These are phyloP conservation scores for Pichia phayaonensis DNA, from an alignment of 805 yeast genomes.

Conservation along the genomic window DNA sequence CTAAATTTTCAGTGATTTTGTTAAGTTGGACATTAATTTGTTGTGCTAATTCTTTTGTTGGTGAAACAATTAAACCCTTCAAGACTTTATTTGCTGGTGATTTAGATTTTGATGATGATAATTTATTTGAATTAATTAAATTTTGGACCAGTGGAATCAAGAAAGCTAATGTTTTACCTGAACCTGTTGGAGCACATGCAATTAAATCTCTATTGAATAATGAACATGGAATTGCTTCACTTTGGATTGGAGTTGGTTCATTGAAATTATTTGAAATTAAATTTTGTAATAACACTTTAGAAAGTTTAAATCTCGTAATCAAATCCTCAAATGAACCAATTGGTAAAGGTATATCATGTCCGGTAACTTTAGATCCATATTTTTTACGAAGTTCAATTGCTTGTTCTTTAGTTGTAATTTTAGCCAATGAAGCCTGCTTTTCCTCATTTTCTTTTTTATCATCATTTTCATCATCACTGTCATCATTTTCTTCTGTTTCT, in stretches of 20 bases:
- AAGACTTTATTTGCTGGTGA: conserved; percentile 19
- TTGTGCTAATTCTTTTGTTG: conserved; percentile 88
- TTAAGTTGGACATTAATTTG: conserved; percentile 72
- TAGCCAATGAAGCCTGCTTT: conserved; percentile 11
- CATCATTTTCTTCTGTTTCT: conserved; percentile 21
- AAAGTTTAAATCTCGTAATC: conserved; percentile 57
- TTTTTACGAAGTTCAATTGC: conserved; percentile 55
- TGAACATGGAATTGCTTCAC: conserved; percentile 77
- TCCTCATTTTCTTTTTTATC: conserved; percentile 10
- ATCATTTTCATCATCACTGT: conserved; percentile 26
- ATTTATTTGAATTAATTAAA: conserved; percentile 26
- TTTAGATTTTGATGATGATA: neutral
- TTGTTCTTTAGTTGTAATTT: conserved; percentile 46
- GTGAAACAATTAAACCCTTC: conserved; percentile 76
- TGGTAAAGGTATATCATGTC: conserved; percentile 84
- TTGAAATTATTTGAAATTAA: conserved; percentile 62
- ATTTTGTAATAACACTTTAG: conserved; percentile 50
- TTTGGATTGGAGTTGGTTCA: conserved; percentile 89
- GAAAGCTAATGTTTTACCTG: conserved; percentile 93
- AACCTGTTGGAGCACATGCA: conserved; percentile 97
- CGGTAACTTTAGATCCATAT: conserved; percentile 64
- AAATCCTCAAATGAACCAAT: conserved; percentile 85
- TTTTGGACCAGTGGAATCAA: conserved; percentile 71
- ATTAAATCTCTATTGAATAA: conserved; percentile 67
- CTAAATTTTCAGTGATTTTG: conserved; percentile 48